phyloP scores from a whole-genome alignment of 768 basidiomycete genomes.

The Mrakia gelida region DNA sequence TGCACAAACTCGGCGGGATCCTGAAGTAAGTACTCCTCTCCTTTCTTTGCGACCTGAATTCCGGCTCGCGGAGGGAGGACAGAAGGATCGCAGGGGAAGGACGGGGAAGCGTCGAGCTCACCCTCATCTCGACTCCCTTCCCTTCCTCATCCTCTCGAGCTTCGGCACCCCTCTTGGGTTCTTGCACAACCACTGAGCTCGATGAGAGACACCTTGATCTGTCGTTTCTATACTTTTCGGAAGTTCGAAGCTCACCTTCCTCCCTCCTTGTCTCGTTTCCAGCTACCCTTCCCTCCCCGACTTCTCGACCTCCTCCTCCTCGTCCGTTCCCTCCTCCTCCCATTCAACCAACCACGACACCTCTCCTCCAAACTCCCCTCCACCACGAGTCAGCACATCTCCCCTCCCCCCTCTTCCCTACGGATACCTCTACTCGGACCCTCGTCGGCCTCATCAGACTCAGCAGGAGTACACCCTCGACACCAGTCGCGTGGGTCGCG shows the following conservation, averaged over 20 bases:
- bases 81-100: neutral
- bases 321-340: neutral
- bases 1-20: neutral
- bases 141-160: neutral
- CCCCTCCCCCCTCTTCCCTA: neutral
- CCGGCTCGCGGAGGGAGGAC: neutral
- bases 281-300: conserved; percentile 9
- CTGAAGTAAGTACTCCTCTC: neutral
- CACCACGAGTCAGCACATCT: neutral
- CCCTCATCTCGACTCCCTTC: neutral
- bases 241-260: neutral
- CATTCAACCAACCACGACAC: neutral
- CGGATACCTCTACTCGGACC: conserved; percentile 10
- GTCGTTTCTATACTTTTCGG: no score
- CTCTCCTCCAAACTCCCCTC: neutral
- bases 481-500: neutral
- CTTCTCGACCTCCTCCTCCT: neutral
- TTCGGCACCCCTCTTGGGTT: neutral
- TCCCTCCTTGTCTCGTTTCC: neutral
- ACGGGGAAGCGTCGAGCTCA: neutral
- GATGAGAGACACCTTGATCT: no score
- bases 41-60: no score
- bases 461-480: conserved; percentile 11
- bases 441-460: neutral
- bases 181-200: no score